Evolutionary conservation across 1,284 basidiomycete genomes (phyloP).

Genomic region (Coniophora puteana): DNA sequence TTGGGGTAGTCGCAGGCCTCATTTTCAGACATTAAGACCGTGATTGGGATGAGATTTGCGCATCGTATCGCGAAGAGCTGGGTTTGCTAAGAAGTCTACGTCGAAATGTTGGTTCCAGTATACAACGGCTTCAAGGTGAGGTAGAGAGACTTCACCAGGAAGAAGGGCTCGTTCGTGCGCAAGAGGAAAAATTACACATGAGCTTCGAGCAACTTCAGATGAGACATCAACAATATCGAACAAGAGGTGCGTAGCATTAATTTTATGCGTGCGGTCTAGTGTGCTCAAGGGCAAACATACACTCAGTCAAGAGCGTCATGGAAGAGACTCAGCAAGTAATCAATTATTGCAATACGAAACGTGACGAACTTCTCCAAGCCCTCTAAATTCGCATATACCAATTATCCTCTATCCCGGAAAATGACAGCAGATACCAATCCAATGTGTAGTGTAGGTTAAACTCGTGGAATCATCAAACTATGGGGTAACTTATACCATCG

Average conservation of each 20-base stretch:
- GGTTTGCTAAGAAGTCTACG: conserved; percentile 52
- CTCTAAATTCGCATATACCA: too few species aligned
- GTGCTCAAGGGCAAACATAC: conserved; percentile 12
- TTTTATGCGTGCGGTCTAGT: too few species aligned
- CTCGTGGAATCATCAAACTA: too few species aligned
- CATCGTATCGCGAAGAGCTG: conserved; percentile 57
- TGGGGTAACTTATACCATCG: too few species aligned
- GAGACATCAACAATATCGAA: conserved; percentile 52
- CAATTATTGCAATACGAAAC: conserved; percentile 41
- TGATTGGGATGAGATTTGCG: conserved; percentile 54
- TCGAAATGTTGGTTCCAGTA: conserved; percentile 47
- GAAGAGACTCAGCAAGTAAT: conserved; percentile 53
- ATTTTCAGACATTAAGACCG: conserved; percentile 34
- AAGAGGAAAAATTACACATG: conserved; percentile 47
- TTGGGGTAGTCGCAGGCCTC: background rate
- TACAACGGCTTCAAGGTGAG: conserved; percentile 51
- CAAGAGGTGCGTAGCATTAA: conserved; percentile 43
- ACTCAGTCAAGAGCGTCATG: conserved; percentile 52
- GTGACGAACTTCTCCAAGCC: too few species aligned
- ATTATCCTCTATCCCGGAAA: too few species aligned
- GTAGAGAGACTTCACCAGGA: conserved; percentile 52
- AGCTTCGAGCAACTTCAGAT: conserved; percentile 53
- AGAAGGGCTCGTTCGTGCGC: conserved; percentile 49
- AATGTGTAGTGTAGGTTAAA: too few species aligned
- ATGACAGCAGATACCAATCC: too few species aligned